Percentiles rank a stretch among this genome's conserved stretches.
Evolutionary conservation across 164 flowering plant species (phyloP).

Genomic region (Umbilicus rupestris): DNA sequence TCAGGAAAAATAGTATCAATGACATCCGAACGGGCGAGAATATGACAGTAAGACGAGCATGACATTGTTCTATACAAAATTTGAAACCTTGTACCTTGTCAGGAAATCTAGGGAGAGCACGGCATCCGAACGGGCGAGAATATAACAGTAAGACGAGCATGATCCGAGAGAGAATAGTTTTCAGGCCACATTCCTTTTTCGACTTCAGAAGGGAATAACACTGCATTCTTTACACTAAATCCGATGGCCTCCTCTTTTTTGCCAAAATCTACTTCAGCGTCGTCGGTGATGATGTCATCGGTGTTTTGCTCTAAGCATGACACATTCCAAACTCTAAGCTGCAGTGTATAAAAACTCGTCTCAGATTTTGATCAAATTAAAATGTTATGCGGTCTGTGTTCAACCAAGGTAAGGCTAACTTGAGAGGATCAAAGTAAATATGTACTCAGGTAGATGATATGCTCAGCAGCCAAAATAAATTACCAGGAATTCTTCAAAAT

Average conservation of each 20-base stretch:
- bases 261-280: slow-evolving; percentile 15
- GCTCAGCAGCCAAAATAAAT: too few species aligned
- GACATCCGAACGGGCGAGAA: slow-evolving; percentile 86
- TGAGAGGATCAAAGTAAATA: too few species aligned
- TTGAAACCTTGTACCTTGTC: slow-evolving; percentile 6
- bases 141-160: slow-evolving; percentile 84
- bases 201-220: slow-evolving; percentile 85
- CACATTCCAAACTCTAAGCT: slow-evolving; percentile 74
- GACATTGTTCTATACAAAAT: background rate
- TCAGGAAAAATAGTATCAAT: too few species aligned
- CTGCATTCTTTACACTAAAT: slow-evolving; percentile 84
- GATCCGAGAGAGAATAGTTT: slow-evolving; percentile 89
- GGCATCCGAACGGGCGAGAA: slow-evolving; percentile 86
- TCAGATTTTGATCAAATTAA: background rate
- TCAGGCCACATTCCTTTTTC: slow-evolving; percentile 97
- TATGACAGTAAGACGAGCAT: slow-evolving; percentile 82
- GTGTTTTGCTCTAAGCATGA: slow-evolving; percentile 34
- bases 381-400: background rate
- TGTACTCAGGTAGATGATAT: too few species aligned
- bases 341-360: slow-evolving; percentile 14
- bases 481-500: slow-evolving; percentile 80
- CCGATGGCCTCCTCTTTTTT: slow-evolving; percentile 46
- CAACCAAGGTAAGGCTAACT: background rate
- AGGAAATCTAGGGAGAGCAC: slow-evolving; percentile 33
- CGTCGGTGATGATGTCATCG: slow-evolving; percentile 19